Percentiles rank a stretch among this genome's conserved stretches.
phyloP scores from a whole-genome alignment of 208 protist species.

The Paratrypanosoma confusum region DNA sequence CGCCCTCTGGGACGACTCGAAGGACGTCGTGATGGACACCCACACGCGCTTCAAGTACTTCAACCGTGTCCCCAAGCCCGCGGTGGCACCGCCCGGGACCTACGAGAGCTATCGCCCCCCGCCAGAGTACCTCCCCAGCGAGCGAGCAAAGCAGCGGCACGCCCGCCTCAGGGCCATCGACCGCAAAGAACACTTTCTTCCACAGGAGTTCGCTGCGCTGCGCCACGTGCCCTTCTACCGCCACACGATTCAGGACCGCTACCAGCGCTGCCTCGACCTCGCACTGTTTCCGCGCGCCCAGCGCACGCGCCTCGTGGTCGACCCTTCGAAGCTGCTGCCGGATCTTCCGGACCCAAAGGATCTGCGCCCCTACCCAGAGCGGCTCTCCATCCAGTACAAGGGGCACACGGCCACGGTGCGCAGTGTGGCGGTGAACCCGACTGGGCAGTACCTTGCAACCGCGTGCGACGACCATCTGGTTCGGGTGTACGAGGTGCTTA shows the following conservation, averaged over 20 bases:
- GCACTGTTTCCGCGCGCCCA: constrained; percentile 95
- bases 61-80: constrained; percentile 74
- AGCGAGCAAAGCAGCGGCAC: constrained; percentile 84
- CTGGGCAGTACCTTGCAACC: constrained; percentile 96
- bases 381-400: constrained; percentile 91
- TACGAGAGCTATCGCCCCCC: constrained; percentile 98
- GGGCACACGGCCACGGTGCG: constrained; percentile 93
- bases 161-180: constrained; percentile 82
- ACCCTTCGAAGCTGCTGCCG: constrained; percentile 95
- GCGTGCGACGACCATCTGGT: constrained; percentile 95
- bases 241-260: constrained; percentile 95
- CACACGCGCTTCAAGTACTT: constrained; percentile 82
- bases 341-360: constrained; percentile 96
- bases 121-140: constrained; percentile 93
- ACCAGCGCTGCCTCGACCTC: constrained; percentile 99
- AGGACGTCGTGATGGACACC: constrained; percentile 78
- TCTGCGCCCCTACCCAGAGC: constrained; percentile 98
- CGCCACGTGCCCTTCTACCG: constrained; percentile 94
- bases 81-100: constrained; percentile 83
- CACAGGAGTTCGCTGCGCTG: constrained; percentile 86
- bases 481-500: constrained; percentile 96
- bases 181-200: constrained; percentile 89
- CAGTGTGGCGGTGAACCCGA: constrained; percentile 90
- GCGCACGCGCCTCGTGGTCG: constrained; percentile 83
- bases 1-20: constrained; percentile 73